Evolutionary conservation across 225 moss, liverwort and hornwort genomes (phyloP), one percentile per base, ranked within the genome.

Genomic region (Pleurozium schreberi): DNA sequence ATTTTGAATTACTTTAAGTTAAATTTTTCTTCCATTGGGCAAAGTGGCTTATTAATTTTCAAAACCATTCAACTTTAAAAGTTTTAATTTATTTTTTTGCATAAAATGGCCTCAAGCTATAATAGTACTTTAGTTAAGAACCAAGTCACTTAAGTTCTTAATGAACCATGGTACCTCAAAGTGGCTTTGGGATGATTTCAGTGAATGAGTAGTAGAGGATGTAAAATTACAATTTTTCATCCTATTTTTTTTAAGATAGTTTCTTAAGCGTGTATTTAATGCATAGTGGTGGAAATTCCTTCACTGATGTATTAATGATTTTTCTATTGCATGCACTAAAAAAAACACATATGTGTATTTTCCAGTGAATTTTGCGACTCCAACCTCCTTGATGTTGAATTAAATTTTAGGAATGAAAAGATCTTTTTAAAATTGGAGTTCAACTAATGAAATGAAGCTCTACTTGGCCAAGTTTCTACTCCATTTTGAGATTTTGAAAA

Each of bases 251-350:
- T 31, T 4, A 0, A 19, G 31, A 23, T 30, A 43, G 16, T 43
- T 73, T 4, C 3, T 30, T 71, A 3, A 71, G 27, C 43, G 26
- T 43, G 1, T 28, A 18, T 30, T 2, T 30, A 45, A 11, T 73
- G 1, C 18, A 73, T 10, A 0, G 7, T 18, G 1, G 47, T 18
- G 0, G 11, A 47, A 11, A 47, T 18, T 28, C 3, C 0, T 2
- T 45, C 10, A 28, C 17, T 17, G 17, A 45, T 1, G 10, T 45
- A 45, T 73, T 68, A 26, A 26, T 73, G 47, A 47, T 74, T 74
- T 74, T 47, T 74, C 1, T 6, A 7, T 47, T 43, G 9, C 27
- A 27, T 3, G 16, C 43, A 10, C 16, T 9, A 47, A 6, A 18
- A 30, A 11, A 8, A 34, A 18, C 2, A 31, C 4, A 47, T 18